Base-by-base conservation (phyloP, 169 alveolate species). In the Sarcocystis neurona region DNA sequence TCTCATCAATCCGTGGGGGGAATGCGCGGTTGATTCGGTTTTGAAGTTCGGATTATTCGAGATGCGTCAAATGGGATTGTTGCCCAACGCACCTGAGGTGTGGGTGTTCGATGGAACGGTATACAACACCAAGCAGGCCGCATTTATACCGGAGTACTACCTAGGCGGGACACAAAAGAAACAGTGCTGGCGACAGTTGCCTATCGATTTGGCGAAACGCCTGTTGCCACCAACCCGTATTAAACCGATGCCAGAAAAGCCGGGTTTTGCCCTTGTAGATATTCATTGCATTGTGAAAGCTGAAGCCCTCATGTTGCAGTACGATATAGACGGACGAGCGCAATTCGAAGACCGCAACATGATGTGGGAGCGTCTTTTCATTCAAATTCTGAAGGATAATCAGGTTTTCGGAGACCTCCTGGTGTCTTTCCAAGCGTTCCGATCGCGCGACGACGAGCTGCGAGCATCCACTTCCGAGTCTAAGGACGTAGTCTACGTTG, bases 371-470 rank as follows among this genome's bases (percentile, higher is more conserved):
- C 87, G 92, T 32, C 68, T 94, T 43, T 91, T 92, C 66, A 88
- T 92, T 32, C 91, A 89, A 58, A 89, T 94, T n/a, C 66, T 94
- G 53, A 92, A 87, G 75, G 96, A 93, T 20, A 94, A 94, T 47
- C 92, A 91, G 70, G 80, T 87, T 2, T 72, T 93, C 79, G 95
- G 95, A 8, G 87, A 90, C 58, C 93, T 94, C 0, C 89, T 82
- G 53, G 85, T 93, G 72, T 68, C 92, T n/a, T 89, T 89, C 70
- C 93, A 94, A 53, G 96, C 96, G 23, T 93, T 93, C 77, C 90
- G 93, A 1, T 92, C 92, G 15, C 80, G 94, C 48, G 96, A 94
- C 58, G 96, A 94, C 74, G 96, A 92, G 66, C 88, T 94, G 50
- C 68, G 89, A 32, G 92, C 94, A n/a, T 85, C 93, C 10, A 93